Percentiles rank a stretch among this genome's conserved stretches.
phyloP scores from a whole-genome alignment of 2,329 filamentous ascomycete genomes.

The Colletotrichum sp. region DNA sequence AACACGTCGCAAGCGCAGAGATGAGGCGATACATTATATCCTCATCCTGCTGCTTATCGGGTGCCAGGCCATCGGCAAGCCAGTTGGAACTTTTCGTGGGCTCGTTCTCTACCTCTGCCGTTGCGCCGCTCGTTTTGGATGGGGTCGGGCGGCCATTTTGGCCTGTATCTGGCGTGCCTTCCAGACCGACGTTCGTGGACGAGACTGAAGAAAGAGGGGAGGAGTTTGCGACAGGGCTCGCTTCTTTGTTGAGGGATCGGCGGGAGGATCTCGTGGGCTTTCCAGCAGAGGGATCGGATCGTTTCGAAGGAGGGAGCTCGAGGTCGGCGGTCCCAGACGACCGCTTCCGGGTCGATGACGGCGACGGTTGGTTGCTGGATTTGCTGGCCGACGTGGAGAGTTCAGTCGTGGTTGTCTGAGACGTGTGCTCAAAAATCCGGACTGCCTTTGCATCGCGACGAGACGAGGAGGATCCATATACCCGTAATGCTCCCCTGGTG shows the following conservation, averaged over 20 bases:
- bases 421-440: not conserved
- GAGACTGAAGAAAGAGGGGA: not conserved
- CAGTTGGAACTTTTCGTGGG: not conserved
- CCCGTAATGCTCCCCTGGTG: not conserved
- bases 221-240: not conserved
- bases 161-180: not conserved
- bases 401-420: not conserved
- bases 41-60: not conserved
- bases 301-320: not conserved
- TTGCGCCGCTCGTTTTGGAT: not conserved
- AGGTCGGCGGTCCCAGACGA: not conserved
- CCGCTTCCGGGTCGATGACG: not conserved
- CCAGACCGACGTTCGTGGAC: not conserved
- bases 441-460: not conserved
- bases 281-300: not conserved
- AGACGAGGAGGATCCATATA: not conserved
- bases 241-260: not conserved
- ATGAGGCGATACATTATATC: not conserved
- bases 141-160: not conserved
- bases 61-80: not conserved
- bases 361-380: not conserved
- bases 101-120: not conserved
- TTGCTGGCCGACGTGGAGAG: not conserved
- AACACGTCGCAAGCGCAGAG: not conserved
- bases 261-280: not conserved